Percentiles rank a stretch among this genome's conserved stretches.
These are phyloP conservation scores for Phytopythium cucurbitacearum DNA, from an alignment of 352 stramenopile species.

Conservation along the genomic window DNA sequence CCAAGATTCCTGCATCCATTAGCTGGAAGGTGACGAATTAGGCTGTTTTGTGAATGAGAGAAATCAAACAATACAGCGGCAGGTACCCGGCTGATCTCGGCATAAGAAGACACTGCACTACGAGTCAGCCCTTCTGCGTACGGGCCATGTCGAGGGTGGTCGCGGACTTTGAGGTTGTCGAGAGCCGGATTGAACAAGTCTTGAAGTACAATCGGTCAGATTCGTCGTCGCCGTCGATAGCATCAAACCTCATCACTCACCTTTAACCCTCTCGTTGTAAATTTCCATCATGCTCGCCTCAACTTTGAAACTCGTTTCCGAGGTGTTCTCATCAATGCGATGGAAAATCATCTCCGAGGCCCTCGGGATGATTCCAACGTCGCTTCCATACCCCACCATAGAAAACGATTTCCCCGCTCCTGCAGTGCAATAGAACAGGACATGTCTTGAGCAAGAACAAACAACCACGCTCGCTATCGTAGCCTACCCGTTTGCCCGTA, in stretches of 20 bases:
- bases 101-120: slow-evolving; percentile 75
- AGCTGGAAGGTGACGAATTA: slow-evolving; percentile 24
- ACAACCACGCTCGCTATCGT: not conserved
- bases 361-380: slow-evolving; percentile 82
- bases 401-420: slow-evolving; percentile 83
- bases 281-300: slow-evolving; percentile 90
- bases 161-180: slow-evolving; percentile 86
- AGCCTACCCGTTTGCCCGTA: slow-evolving; percentile 73
- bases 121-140: slow-evolving; percentile 81
- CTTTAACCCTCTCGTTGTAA: slow-evolving; percentile 88
- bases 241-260: slow-evolving; percentile 10
- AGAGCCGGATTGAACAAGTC: slow-evolving; percentile 82
- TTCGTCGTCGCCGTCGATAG: not conserved
- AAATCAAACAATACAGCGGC: not conserved
- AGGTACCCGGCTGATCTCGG: slow-evolving; percentile 67
- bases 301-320: slow-evolving; percentile 70
- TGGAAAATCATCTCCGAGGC: slow-evolving; percentile 83
- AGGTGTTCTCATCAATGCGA: slow-evolving; percentile 50
- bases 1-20: slow-evolving; percentile 83
- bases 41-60: not conserved
- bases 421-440: slow-evolving; percentile 1
- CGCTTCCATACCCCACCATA: slow-evolving; percentile 81
- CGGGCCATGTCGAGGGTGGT: slow-evolving; percentile 79
- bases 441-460: not conserved
- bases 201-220: slow-evolving; percentile 6